Conservation (phyloP, 306 rosid genomes). For the Casuarina cunninghamiana region DNA sequence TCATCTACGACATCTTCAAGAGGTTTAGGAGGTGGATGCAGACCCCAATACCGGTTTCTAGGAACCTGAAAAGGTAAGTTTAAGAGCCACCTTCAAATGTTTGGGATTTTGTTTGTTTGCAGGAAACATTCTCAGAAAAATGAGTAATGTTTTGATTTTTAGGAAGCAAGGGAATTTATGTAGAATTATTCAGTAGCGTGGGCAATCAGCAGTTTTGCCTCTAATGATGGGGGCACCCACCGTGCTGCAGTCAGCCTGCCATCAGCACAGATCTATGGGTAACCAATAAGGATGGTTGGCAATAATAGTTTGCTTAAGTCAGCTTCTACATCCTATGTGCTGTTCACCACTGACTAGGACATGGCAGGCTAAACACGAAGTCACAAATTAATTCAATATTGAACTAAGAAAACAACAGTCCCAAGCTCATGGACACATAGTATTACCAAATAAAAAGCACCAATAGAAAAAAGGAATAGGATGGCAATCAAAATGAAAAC, state of each 20-base stretch:
- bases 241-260: background rate
- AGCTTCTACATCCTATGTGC: background rate
- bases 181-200: background rate
- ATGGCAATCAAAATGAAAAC: no score
- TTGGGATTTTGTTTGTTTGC: conserved; percentile 2
- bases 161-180: background rate
- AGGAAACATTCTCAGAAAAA: background rate
- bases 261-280: background rate
- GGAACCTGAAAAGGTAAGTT: conserved; percentile 77
- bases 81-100: conserved; percentile 42
- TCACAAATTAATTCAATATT: background rate
- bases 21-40: conserved; percentile 99
- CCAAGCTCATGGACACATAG: background rate
- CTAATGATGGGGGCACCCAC: background rate
- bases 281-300: background rate
- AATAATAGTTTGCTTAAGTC: background rate
- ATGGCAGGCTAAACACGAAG: background rate
- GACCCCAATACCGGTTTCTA: conserved; percentile 95
- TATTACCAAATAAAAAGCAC: no score
- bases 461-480: no score
- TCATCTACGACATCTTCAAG: conserved; percentile 96
- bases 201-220: background rate
- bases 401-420: background rate
- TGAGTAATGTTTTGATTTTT: background rate
- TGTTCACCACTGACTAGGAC: background rate